Evolutionary conservation across 805 yeast species (phyloP).

Genomic region (Ogataea pilisensis): DNA sequence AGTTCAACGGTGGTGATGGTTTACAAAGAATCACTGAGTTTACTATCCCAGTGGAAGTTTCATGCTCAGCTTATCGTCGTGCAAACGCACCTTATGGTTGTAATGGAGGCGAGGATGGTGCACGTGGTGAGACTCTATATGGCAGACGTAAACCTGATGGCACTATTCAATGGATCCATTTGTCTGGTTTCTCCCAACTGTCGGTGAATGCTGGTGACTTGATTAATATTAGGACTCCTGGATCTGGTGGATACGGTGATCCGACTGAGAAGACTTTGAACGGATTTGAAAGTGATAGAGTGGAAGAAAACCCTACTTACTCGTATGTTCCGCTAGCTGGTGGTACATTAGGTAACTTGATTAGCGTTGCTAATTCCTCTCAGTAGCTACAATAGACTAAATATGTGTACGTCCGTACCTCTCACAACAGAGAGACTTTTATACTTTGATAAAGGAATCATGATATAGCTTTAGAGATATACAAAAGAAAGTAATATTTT

Average conservation of each 20-base stretch:
- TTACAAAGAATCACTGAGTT: slow-evolving; percentile 47
- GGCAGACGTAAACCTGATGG: slow-evolving; percentile 29
- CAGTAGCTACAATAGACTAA: slow-evolving; percentile 4
- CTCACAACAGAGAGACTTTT: too few species aligned
- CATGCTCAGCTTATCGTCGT: slow-evolving; percentile 49
- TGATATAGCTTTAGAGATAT: too few species aligned
- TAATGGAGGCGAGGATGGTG: slow-evolving; percentile 50
- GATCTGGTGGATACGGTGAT: slow-evolving; percentile 43
- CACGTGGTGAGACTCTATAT: slow-evolving; percentile 40
- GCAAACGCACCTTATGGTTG: slow-evolving; percentile 52
- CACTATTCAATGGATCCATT: slow-evolving; percentile 28
- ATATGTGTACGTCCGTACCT: too few species aligned
- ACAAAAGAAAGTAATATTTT: too few species aligned
- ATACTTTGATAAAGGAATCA: too few species aligned
- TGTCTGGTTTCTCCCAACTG: slow-evolving; percentile 37
- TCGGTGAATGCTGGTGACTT: slow-evolving; percentile 35
- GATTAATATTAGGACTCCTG: slow-evolving; percentile 35
- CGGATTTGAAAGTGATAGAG: slow-evolving; percentile 27
- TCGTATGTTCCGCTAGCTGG: slow-evolving; percentile 20
- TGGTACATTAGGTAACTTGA: slow-evolving; percentile 16
- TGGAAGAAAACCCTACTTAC: slow-evolving; percentile 1
- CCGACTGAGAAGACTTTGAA: slow-evolving; percentile 29
- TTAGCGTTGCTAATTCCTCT: slow-evolving; percentile 19
- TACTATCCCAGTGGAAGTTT: slow-evolving; percentile 36
- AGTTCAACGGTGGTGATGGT: slow-evolving; percentile 50